Evolutionary conservation across 2,329 filamentous ascomycete genomes (phyloP).

Genomic region (Pseudovirgaria hyperparasitica): DNA sequence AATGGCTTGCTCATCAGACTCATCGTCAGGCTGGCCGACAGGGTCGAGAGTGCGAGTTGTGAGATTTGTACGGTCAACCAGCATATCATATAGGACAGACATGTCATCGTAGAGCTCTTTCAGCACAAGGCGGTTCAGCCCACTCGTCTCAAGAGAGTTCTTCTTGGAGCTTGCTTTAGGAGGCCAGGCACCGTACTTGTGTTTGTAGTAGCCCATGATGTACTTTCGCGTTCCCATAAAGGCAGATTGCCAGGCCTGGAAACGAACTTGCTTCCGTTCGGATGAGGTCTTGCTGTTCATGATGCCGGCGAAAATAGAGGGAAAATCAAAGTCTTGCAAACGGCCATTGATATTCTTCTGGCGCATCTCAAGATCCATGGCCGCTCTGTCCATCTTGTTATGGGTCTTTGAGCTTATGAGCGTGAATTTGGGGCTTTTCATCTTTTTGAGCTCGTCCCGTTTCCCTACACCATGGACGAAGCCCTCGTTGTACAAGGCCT

Average conservation of each 20-base stretch:
- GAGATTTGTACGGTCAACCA: slow-evolving; percentile 66
- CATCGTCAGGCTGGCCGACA: slow-evolving; percentile 42
- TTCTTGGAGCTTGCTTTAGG: slow-evolving; percentile 87
- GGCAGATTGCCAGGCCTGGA: slow-evolving; percentile 68
- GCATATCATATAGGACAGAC: slow-evolving; percentile 72
- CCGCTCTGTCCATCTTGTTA: slow-evolving; percentile 69
- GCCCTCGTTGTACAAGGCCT: slow-evolving; percentile 75
- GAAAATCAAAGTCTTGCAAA: slow-evolving; percentile 83
- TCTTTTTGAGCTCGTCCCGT: slow-evolving; percentile 56
- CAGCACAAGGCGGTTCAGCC: slow-evolving; percentile 73
- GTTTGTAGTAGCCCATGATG: slow-evolving; percentile 56
- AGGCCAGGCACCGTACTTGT: slow-evolving; percentile 65
- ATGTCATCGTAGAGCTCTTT: slow-evolving; percentile 76
- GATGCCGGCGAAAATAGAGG: slow-evolving; percentile 75
- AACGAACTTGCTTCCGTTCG: slow-evolving; percentile 67
- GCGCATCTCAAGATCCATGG: slow-evolving; percentile 64
- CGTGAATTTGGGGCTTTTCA: slow-evolving; percentile 56
- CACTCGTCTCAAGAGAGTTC: slow-evolving; percentile 75
- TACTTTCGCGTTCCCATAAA: slow-evolving; percentile 67
- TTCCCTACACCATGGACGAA: slow-evolving; percentile 88
- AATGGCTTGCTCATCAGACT: slow-evolving; percentile 44
- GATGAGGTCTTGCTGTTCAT: slow-evolving; percentile 68
- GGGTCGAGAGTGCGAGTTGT: slow-evolving; percentile 70
- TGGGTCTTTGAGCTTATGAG: slow-evolving; percentile 59
- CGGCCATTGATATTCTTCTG: slow-evolving; percentile 57